Evolutionary conservation across 805 yeast genomes (phyloP).

Genomic region (Kregervanrija fluxuum): DNA sequence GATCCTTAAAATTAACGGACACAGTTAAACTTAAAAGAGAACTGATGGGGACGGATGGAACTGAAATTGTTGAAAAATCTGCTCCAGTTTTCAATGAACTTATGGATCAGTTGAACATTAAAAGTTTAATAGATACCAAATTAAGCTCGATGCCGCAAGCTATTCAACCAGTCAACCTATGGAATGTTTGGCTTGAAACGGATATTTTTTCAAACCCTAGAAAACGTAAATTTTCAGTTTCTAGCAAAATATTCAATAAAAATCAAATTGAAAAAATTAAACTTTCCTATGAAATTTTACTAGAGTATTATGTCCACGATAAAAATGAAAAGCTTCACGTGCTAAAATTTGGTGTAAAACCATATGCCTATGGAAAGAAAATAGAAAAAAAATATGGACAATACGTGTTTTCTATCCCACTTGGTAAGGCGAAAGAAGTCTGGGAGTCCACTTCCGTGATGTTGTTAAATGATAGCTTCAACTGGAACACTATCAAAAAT

Average conservation of each 20-base stretch:
- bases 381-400: constrained; percentile 1
- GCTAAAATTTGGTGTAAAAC: constrained; percentile 3
- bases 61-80: too few relatives aligned
- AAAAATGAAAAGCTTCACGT: constrained; percentile 3
- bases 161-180: constrained; percentile 1
- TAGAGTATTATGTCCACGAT: constrained; percentile 6
- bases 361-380: constrained; percentile 3
- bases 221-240: constrained; percentile 1
- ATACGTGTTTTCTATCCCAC: constrained; percentile 5
- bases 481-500: neutral
- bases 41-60: too few relatives aligned
- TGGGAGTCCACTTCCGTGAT: constrained; percentile 4
- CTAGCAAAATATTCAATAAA: neutral
- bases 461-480: constrained; percentile 1
- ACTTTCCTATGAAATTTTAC: constrained; percentile 1
- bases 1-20: constrained; percentile 1
- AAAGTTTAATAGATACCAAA: too few relatives aligned
- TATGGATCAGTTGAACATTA: too few relatives aligned
- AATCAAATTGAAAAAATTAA: neutral
- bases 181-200: constrained; percentile 10
- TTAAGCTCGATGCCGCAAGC: neutral
- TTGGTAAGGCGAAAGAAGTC: neutral
- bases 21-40: neutral
- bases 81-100: too few relatives aligned
- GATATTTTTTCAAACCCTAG: neutral